Evolutionary conservation across 148 eudicot species (phyloP), one percentile per base, ranked within the genome.

Genomic region (Rhododendron kiyosumense): DNA sequence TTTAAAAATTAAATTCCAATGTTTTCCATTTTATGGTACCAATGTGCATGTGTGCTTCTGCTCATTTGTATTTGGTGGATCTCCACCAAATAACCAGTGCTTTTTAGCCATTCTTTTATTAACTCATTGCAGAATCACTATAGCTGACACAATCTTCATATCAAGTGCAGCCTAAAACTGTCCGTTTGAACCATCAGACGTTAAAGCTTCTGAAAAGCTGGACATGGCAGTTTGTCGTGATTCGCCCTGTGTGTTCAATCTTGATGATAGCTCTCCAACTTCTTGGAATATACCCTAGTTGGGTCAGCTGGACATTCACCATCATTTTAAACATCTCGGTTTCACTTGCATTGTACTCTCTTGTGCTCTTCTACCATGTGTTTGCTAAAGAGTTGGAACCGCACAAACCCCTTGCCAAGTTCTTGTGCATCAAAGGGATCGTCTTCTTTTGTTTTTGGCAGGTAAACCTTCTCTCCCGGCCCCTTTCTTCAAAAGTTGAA

Each of bases 381-480:
- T 96, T 95, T 86, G 97, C 93, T 4, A 95, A 95, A 87, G 99
- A 96, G 85, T 81, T 96, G 92, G 89, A 89, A 84, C 98, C 99
- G 43, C 98, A 95, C 88, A 95, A 91, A 84, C 98, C 99, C 30
- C 93, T 96, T 41, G 86, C 95, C n/a, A 96, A 95, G 91, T 96
- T 96, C 89, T 52, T 94, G 85, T 95, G 98, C 89, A 86, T 95
- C 87, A 95, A 92, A 82, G 98, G 99, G 75, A 92, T 95, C 15
- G 96, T 96, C 48, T 96, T 96, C 93, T 94, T 96, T 89, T 91
- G 96, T 93, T 96, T 95, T 87, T 96, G 98, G 98, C 99, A 96
- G 99, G 99, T 95, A 90, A 83, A 51, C 67, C 78, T 36, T 67
- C 74, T 67, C 5, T 67, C 34, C 79, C 61, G 18, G 36, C 22